Base-by-base conservation (phyloP, 345 rosid genomes). In the Brassica nigra region DNA sequence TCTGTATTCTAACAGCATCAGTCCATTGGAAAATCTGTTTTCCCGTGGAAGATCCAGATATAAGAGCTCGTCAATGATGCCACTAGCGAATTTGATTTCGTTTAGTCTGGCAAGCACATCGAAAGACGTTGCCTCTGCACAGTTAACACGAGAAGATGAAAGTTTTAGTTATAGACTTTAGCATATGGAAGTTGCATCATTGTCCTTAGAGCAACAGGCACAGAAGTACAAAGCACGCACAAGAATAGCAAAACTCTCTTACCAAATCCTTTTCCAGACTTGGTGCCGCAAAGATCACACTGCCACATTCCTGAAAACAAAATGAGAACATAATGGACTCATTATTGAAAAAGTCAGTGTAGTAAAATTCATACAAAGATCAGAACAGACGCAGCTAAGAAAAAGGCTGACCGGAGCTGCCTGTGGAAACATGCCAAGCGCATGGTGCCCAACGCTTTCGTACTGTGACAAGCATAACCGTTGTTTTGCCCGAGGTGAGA, bases 71-170 rank as follows among this genome's bases (percentile, higher is more conserved):
- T 95, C 99, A 57, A 95, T 85, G 66, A 95, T 94, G 7, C 99
- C 99, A 71, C 99, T 93, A 27, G 95, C 98, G 81, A 93, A 95
- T 86, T 90, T 93, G 86, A 95, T 91, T 87, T 95, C 97, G 63
- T 84, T 90, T 9, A 95, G 94, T 75, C 99, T 88, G 15, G 99
- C 93, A 16, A 95, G 96, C 59, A 93, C 94, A 85, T 95, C 98
- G 74, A 86, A 93, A 42, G n/a, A n/a, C n/a, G 97, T 91, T 73
- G 99, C 96, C 90, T 93, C 99, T 95, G 94, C 3, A 2, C 29
- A 44, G 10, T 67, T 66, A 1, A 62, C 78, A 79, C 4, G 6
- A 42, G 55, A 67, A 72, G 57, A 33, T 66, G 39, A 67, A n/a
- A 30, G 62, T 31, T 62, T 85, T 23, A 89, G 79, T 30, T 78